Evolutionary conservation across 805 yeast genomes (phyloP), one percentile per base, ranked within the genome.

Genomic region (Candida awuae): DNA sequence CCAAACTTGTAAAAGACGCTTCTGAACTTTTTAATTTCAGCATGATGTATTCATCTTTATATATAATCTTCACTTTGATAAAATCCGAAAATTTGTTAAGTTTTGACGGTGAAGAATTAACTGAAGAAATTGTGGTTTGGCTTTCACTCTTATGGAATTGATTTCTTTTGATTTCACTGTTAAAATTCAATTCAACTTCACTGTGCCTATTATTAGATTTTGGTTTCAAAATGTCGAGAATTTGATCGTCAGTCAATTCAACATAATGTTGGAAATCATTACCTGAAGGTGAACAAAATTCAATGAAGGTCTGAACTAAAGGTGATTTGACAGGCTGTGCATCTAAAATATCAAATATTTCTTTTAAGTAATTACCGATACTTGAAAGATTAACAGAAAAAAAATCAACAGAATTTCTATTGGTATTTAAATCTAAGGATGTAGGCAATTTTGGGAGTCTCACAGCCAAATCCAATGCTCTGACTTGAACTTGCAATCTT

Each of bases 381-480:
- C 61, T 62, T 27, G 61, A 60, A 38, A 42, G 2, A 23, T 26
- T 32, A 2, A 12, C 8, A 1, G 35, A 29, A 6, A 42, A 28
- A 0, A 15, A 22, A 22, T 39, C 27, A 15, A 28, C 29, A 1
- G 20, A 22, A 12, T 22, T 4, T 5, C 19, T 15, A 14, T 55
- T 59, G 12, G 49, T 49, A 22, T 55, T 39, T 23, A 58, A 60
- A 46, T 71, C 68, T n/a, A 71, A 62, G 8, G 74, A 72, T 34
- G 65, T 70, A 15, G 76, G 77, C 23, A 72, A 47, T 21, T 51
- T 52, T 16, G 77, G 76, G 13, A 70, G 41, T 20, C 39, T 49
- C 13, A 37, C 38, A 14, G 35, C 35, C 8, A 22, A 9, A 23
- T 32, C 26, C 54, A 54, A 18, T 61, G 47, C 18, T 67, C 46